phyloP scores from a whole-genome alignment of 2,329 filamentous ascomycete species.

The Hyphodiscus sp. region DNA sequence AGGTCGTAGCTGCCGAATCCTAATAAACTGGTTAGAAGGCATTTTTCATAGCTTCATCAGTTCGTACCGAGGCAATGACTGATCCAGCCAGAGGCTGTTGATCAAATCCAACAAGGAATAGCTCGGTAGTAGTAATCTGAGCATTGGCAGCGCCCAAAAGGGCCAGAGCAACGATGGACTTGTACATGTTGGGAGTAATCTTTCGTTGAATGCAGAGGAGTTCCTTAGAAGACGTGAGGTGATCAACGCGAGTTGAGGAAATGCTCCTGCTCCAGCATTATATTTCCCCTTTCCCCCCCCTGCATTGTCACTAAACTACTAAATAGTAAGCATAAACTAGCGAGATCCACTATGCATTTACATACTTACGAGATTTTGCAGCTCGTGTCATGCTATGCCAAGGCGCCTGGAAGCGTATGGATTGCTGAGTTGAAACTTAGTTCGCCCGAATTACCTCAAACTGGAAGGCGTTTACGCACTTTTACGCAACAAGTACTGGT shows the following conservation, averaged over 20 bases:
- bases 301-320: neutral
- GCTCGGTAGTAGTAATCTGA: neutral
- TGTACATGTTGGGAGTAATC: neutral
- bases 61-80: neutral
- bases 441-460: too few species aligned
- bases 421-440: too few species aligned
- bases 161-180: neutral
- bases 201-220: neutral
- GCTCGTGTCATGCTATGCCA: too few species aligned
- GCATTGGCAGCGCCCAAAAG: neutral
- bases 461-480: too few species aligned
- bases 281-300: neutral
- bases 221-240: neutral
- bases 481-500: too few species aligned
- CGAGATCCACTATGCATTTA: too few species aligned
- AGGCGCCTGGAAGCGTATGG: too few species aligned
- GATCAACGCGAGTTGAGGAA: neutral
- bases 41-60: neutral
- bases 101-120: neutral
- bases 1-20: conserved; percentile 15
- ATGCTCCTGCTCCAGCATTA: neutral
- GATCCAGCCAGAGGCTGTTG: neutral
- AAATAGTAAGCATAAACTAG: neutral
- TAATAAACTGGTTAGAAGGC: neutral
- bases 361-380: too few species aligned